These are phyloP conservation scores for Pseudocercospora crystallina DNA, from an alignment of 2,329 filamentous ascomycete species.

Conservation along the genomic window DNA sequence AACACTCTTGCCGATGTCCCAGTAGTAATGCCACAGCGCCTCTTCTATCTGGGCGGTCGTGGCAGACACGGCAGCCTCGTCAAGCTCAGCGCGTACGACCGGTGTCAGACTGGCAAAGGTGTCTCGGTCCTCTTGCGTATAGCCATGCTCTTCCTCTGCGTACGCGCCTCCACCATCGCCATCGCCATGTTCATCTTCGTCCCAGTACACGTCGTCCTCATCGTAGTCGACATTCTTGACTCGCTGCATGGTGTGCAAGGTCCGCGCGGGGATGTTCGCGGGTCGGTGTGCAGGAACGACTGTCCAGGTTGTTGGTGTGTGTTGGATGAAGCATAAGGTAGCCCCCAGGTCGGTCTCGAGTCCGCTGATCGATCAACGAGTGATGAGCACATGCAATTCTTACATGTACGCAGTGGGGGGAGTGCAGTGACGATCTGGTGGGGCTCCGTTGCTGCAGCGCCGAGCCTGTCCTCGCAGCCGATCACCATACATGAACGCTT, in stretches of 20 bases:
- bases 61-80: slow-evolving; percentile 44
- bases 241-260: slow-evolving; percentile 37
- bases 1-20: slow-evolving; percentile 83
- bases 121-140: slow-evolving; percentile 40
- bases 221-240: slow-evolving; percentile 50
- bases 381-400: not conserved
- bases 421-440: too few species aligned
- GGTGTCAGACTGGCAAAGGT: slow-evolving; percentile 35
- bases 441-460: too few species aligned
- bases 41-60: slow-evolving; percentile 78
- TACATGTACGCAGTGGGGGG: too few species aligned
- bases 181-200: slow-evolving; percentile 41
- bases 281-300: too few species aligned
- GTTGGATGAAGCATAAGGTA: too few species aligned
- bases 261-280: too few species aligned
- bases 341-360: not conserved
- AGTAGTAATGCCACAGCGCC: slow-evolving; percentile 93
- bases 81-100: slow-evolving; percentile 35
- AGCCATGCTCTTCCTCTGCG: slow-evolving; percentile 42
- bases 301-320: too few species aligned
- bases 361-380: slow-evolving; percentile 2
- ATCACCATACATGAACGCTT: too few species aligned
- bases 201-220: slow-evolving; percentile 54
- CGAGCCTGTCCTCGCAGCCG: too few species aligned
- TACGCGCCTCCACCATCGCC: slow-evolving; percentile 24